phyloP scores from a whole-genome alignment of 306 rosid genomes.

The Trifolium repens region DNA sequence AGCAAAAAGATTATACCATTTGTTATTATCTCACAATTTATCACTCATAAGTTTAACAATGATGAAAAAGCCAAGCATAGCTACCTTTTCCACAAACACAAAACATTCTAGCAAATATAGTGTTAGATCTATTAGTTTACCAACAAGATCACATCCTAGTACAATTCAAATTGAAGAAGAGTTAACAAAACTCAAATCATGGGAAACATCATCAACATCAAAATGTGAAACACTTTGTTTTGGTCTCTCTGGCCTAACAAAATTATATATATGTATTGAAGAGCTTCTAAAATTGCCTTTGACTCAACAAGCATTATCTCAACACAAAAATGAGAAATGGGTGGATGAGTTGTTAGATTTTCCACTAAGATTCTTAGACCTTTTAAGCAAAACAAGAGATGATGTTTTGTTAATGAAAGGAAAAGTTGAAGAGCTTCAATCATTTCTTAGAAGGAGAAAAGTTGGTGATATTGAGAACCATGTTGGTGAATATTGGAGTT shows the following conservation, averaged over 20 bases:
- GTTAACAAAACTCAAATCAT: constrained; percentile 60
- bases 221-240: constrained; percentile 49
- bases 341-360: constrained; percentile 61
- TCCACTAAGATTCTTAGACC: constrained; percentile 64
- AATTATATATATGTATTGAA: constrained; percentile 56
- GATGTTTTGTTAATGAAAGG: constrained; percentile 48
- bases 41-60: not conserved
- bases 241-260: constrained; percentile 52
- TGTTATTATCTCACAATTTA: constrained; percentile 11
- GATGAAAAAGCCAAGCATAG: constrained; percentile 53
- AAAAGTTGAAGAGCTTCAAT: constrained; percentile 59
- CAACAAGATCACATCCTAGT: constrained; percentile 80
- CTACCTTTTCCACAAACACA: constrained; percentile 59
- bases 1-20: not conserved
- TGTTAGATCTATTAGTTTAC: constrained; percentile 74
- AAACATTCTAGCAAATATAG: constrained; percentile 48
- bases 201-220: constrained; percentile 49
- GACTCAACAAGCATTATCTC: constrained; percentile 64
- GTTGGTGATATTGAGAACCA: constrained; percentile 52
- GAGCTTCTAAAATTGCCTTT: constrained; percentile 64
- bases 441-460: constrained; percentile 62
- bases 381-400: constrained; percentile 62
- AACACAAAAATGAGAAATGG: constrained; percentile 62
- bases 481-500: constrained; percentile 43
- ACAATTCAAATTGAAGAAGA: constrained; percentile 59